Evolutionary conservation across 805 yeast genomes (phyloP).

Genomic region (Sugiyamaella chiloensis): DNA sequence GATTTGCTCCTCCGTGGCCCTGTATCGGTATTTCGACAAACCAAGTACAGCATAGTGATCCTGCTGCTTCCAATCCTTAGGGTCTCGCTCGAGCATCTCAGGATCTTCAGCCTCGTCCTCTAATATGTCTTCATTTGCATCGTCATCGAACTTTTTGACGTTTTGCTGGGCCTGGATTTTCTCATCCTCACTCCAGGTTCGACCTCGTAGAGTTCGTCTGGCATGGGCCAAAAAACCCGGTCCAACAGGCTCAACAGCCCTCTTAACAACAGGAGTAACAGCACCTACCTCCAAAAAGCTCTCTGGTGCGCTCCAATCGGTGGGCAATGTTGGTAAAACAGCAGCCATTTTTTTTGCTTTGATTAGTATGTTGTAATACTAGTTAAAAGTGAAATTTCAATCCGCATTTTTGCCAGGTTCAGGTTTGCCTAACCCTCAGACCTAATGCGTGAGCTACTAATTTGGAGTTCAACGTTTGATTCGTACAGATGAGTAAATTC

Average conservation of each 20-base stretch:
- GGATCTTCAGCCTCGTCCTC: slow-evolving; percentile 66
- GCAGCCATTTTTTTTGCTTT: slow-evolving; percentile 7
- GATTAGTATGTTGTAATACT: neutral
- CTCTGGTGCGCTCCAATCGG: slow-evolving; percentile 27
- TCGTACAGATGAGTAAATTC: neutral
- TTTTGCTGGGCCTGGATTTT: slow-evolving; percentile 87
- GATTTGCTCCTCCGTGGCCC: slow-evolving; percentile 88
- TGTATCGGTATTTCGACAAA: slow-evolving; percentile 82
- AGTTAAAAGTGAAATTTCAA: neutral
- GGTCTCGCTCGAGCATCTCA: slow-evolving; percentile 81
- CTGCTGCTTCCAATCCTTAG: slow-evolving; percentile 97
- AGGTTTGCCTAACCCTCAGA: too few relatives aligned
- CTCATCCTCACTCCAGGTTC: slow-evolving; percentile 98
- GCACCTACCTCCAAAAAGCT: slow-evolving; percentile 28
- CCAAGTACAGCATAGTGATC: slow-evolving; percentile 97
- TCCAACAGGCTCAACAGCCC: slow-evolving; percentile 95
- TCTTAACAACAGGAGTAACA: slow-evolving; percentile 33
- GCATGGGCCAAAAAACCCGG: slow-evolving; percentile 95
- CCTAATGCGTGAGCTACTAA: too few relatives aligned
- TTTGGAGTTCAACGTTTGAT: too few relatives aligned
- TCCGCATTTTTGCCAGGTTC: slow-evolving; percentile 1
- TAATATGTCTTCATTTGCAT: slow-evolving; percentile 48
- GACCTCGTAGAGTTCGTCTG: slow-evolving; percentile 90
- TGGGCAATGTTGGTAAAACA: slow-evolving; percentile 27
- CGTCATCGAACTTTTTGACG: slow-evolving; percentile 67